phyloP scores from a whole-genome alignment of 2,329 filamentous ascomycete species.

The Fusarium sarcochroum region DNA sequence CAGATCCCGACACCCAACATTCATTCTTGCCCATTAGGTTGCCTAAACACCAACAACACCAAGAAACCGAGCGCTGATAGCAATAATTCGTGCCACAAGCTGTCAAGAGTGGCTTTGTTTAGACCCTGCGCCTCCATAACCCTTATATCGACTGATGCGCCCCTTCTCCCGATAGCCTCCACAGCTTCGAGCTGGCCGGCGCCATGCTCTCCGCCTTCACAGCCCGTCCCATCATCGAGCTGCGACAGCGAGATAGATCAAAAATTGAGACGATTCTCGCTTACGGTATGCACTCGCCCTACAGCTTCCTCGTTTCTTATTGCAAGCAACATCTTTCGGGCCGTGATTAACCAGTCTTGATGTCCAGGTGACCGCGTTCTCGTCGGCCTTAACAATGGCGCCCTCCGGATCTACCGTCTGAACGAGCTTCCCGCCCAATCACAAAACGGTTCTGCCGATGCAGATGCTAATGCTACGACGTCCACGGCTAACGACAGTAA shows the following conservation, averaged over 20 bases:
- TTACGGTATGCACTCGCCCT: slow-evolving; percentile 72
- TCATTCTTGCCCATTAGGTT: slow-evolving; percentile 11
- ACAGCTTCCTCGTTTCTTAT: not conserved
- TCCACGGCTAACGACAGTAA: slow-evolving; percentile 49
- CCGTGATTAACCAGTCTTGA: slow-evolving; percentile 23
- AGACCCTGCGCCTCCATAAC: slow-evolving; percentile 4
- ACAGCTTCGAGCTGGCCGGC: slow-evolving; percentile 59
- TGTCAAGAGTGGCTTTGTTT: slow-evolving; percentile 1
- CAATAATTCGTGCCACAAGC: not conserved
- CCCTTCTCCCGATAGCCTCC: slow-evolving; percentile 47
- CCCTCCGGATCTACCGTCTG: slow-evolving; percentile 89
- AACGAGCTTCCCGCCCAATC: slow-evolving; percentile 71
- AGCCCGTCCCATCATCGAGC: slow-evolving; percentile 95
- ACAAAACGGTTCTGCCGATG: slow-evolving; percentile 53
- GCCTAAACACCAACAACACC: slow-evolving; percentile 14
- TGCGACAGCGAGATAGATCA: slow-evolving; percentile 94
- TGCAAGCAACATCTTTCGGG: not conserved
- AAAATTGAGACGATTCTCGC: slow-evolving; percentile 97
- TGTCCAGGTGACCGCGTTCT: slow-evolving; percentile 84
- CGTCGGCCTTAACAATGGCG: slow-evolving; percentile 91
- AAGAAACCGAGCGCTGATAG: slow-evolving; percentile 3
- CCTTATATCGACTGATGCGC: slow-evolving; percentile 49
- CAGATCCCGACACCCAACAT: slow-evolving; percentile 29
- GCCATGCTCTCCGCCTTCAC: slow-evolving; percentile 98
- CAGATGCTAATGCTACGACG: slow-evolving; percentile 48